phyloP scores from a whole-genome alignment of 768 basidiomycete genomes.

The Scleroderma bovista region DNA sequence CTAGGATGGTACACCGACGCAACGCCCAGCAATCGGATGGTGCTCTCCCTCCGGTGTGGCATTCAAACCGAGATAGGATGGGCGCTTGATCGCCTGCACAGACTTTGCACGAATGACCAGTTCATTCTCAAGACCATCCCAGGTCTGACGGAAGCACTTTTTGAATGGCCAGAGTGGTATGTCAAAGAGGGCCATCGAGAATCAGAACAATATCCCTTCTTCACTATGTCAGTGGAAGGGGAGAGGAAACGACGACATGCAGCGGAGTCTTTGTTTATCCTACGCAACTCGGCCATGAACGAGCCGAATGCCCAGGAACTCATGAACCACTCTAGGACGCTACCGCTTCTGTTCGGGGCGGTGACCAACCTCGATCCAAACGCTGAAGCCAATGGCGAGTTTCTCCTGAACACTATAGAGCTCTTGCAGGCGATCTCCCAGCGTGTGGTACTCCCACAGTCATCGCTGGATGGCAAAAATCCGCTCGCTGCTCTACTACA shows the following conservation, averaged over 20 bases:
- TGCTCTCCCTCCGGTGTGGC: conserved; percentile 82
- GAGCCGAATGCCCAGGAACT: conserved; percentile 64
- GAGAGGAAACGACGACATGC: conserved; percentile 65
- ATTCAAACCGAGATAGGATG: conserved; percentile 81
- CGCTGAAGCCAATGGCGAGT: conserved; percentile 66
- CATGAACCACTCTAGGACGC: conserved; percentile 51
- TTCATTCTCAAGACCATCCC: conserved; percentile 69
- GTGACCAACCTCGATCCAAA: conserved; percentile 56
- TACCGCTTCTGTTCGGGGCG: conserved; percentile 59
- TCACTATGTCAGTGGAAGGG: conserved; percentile 47
- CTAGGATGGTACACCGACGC: conserved; percentile 85
- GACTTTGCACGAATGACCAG: conserved; percentile 73
- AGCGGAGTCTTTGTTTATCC: conserved; percentile 77
- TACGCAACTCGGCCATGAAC: conserved; percentile 79
- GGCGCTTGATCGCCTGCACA: conserved; percentile 83
- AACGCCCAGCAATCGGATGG: conserved; percentile 77
- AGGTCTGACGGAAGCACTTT: conserved; percentile 76
- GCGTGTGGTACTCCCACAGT: conserved; percentile 34
- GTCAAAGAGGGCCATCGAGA: conserved; percentile 52
- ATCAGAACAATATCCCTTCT: conserved; percentile 42
- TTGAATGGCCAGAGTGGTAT: conserved; percentile 89
- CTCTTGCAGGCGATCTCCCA: conserved; percentile 58
- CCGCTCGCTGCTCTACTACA: conserved; percentile 54
- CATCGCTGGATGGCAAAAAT: conserved; percentile 35
- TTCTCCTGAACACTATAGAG: conserved; percentile 66